Conservation (phyloP, 345 rosid species). For the Carallia brachiata region DNA sequence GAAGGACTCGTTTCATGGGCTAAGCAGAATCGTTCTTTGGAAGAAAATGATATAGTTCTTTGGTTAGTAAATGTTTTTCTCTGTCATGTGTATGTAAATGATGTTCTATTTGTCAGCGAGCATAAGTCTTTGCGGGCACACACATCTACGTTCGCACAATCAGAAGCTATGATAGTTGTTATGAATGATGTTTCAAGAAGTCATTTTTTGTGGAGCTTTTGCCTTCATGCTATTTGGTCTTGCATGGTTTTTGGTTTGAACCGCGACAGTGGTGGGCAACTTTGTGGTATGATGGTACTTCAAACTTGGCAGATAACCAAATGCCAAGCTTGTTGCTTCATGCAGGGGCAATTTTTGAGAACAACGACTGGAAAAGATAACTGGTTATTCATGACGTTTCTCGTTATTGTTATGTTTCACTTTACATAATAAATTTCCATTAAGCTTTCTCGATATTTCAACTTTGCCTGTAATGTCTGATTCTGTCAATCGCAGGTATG, state of each 20-base stretch:
- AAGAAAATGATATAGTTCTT: constrained; percentile 79
- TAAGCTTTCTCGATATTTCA: neutral
- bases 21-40: constrained; percentile 72
- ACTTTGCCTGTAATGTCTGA: neutral
- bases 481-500: constrained; percentile 52
- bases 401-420: neutral
- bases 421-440: neutral
- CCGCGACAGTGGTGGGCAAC: too few species aligned
- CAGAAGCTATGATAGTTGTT: too few species aligned
- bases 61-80: constrained; percentile 44
- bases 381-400: neutral
- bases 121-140: neutral
- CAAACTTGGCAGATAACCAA: too few species aligned
- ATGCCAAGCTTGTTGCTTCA: too few species aligned
- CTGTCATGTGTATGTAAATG: neutral
- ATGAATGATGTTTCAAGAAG: too few species aligned
- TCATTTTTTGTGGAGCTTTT: neutral
- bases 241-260: too few species aligned
- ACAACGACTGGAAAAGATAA: neutral
- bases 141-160: neutral
- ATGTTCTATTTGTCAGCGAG: neutral
- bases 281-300: too few species aligned
- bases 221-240: neutral
- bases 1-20: constrained; percentile 91
- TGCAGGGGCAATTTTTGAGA: neutral